phyloP scores from a whole-genome alignment of 2,329 filamentous ascomycete genomes.

The Claviceps maximensis region DNA sequence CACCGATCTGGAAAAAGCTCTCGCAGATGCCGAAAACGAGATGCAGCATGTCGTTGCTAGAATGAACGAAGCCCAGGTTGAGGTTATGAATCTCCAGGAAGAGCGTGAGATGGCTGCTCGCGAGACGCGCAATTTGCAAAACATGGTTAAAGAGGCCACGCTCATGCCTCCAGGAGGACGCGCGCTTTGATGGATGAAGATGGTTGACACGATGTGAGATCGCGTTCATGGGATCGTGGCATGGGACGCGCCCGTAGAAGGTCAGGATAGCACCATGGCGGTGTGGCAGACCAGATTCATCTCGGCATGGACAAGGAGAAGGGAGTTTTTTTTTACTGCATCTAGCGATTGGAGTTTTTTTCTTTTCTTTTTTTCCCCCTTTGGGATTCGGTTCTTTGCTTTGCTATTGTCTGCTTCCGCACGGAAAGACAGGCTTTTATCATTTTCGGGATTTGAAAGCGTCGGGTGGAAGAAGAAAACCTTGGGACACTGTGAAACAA shows the following conservation, averaged over 20 bases:
- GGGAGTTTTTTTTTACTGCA: conserved; percentile 14
- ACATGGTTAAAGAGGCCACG: conserved; percentile 50
- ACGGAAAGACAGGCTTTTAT: conserved; percentile 7
- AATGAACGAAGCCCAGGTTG: conserved; percentile 73
- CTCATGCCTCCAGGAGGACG: conserved; percentile 29
- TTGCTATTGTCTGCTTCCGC: conserved; percentile 10
- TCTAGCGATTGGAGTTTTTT: conserved; percentile 26
- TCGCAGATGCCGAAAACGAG: conserved; percentile 46
- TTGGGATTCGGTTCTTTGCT: neutral
- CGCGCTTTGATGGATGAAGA: neutral
- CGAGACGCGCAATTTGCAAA: conserved; percentile 56
- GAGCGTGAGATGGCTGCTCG: conserved; percentile 62
- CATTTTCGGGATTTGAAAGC: neutral
- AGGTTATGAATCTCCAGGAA: conserved; percentile 67
- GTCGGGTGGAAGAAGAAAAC: neutral
- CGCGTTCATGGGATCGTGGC: neutral
- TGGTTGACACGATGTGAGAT: neutral
- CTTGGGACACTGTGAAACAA: neutral
- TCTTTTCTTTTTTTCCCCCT: neutral
- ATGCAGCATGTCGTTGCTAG: conserved; percentile 70
- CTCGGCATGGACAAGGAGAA: neutral
- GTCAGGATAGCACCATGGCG: too few species aligned
- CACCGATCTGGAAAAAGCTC: conserved; percentile 68
- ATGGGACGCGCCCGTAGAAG: too few species aligned
- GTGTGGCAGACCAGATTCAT: too few species aligned